Evolutionary conservation across 352 stramenopile genomes (phyloP), one percentile per base, ranked within the genome.

Genomic region (Globisporangium middletonii): DNA sequence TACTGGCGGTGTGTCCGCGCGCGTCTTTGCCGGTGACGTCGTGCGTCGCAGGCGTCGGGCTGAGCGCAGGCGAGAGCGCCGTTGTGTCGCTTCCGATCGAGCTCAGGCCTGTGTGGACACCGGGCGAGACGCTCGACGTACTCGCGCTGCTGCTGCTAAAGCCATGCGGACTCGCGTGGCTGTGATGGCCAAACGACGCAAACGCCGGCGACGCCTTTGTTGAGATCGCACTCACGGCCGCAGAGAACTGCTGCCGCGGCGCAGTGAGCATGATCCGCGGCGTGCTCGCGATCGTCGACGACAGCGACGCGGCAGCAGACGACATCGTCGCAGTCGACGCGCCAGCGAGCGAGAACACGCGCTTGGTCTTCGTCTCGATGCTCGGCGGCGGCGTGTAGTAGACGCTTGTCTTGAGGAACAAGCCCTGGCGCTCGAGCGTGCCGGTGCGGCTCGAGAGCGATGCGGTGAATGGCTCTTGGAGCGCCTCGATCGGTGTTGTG

Each of bases 181-280:
- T 52, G 57, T 80, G 64, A 26, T 80, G 64, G 19, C 77, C 72
- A 50, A 89, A 87, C 3, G 74, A 73, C 9, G 68, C 69, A 58
- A 89, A 89, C n/a, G 78, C 64, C 16, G 82, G 82, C 0, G 82
- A 77, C 1, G 79, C 76, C 55, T 89, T 92, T 0, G 80, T 88
- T 18, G 81, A 91, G 16, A 90, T 84, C 7, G 78, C 79, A 57
- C 69, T 92, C 49, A 93, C 77, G 6, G 83, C 84, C 3, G 85
- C 83, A 0, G 83, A 89, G 44, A 92, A 74, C 54, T 91, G 81
- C 58, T 91, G 85, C 0, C 81, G 71, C 26, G 83, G 85, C 12
- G 81, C 88, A 4, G 81, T 60, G 26, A 94, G 50, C 18, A 64
- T 55, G 19, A 92, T 67, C 35, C 80, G 80, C 6, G 82, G 82